phyloP scores from a whole-genome alignment of 73 alveolate genomes.

The Blepharisma japonicum region DNA sequence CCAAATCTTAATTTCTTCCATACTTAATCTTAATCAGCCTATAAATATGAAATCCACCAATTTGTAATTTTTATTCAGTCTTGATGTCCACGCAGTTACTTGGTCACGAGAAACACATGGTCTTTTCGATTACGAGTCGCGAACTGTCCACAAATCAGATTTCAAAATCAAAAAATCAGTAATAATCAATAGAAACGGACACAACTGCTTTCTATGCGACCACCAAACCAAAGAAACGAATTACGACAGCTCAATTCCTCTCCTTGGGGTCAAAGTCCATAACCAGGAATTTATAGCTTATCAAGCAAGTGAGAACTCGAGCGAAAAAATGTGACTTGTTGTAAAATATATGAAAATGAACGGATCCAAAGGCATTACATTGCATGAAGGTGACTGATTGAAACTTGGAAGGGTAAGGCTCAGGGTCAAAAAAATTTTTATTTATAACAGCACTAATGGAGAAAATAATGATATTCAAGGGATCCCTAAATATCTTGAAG shows the following conservation, averaged over 20 bases:
- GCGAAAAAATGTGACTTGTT: slow-evolving; percentile 22
- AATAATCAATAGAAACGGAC: not conserved
- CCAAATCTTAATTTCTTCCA: no score
- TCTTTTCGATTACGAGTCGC: slow-evolving; percentile 59
- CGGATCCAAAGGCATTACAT: not conserved
- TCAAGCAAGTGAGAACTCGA: not conserved
- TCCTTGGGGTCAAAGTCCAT: not conserved
- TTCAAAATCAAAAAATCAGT: not conserved
- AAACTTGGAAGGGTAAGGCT: slow-evolving; percentile 31
- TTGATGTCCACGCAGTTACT: slow-evolving; percentile 43
- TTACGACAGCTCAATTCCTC: not conserved
- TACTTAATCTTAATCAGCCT: no score
- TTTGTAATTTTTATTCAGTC: not conserved
- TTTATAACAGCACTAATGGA: not conserved
- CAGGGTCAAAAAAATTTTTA: slow-evolving; percentile 26
- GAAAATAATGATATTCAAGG: not conserved
- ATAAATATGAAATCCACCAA: no score
- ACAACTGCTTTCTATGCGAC: not conserved
- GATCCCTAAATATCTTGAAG: not conserved
- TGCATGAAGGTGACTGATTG: slow-evolving; percentile 23
- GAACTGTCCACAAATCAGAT: slow-evolving; percentile 8
- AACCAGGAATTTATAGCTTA: not conserved
- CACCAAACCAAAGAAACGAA: not conserved
- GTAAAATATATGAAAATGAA: slow-evolving; percentile 21
- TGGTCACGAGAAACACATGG: slow-evolving; percentile 68